These are phyloP conservation scores for Corrigiola litoralis DNA, from an alignment of 179 eudicot species.

Conservation along the genomic window DNA sequence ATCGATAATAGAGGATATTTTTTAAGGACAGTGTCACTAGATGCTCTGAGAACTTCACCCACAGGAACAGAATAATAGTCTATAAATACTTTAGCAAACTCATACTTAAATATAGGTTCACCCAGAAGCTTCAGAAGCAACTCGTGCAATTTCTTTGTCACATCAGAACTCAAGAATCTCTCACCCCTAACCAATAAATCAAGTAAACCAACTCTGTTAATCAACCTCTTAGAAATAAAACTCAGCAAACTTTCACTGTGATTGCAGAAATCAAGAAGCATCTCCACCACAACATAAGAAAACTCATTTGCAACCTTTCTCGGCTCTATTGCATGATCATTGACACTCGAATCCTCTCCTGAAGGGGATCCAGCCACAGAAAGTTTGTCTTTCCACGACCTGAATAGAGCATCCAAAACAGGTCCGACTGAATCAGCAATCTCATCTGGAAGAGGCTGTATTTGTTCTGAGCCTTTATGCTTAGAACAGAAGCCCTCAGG, in stretches of 20 bases:
- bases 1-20: conserved; percentile 59
- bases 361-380: conserved; percentile 32
- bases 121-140: conserved; percentile 85
- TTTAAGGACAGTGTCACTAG: conserved; percentile 41
- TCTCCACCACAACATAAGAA: conserved; percentile 50
- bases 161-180: conserved; percentile 49
- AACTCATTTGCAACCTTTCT: conserved; percentile 50
- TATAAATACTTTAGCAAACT: conserved; percentile 78
- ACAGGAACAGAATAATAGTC: conserved; percentile 65
- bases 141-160: conserved; percentile 68
- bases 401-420: conserved; percentile 60
- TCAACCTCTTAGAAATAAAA: conserved; percentile 63
- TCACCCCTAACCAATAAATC: conserved; percentile 73
- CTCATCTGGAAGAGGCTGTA: conserved; percentile 75
- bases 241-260: conserved; percentile 89
- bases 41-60: conserved; percentile 48
- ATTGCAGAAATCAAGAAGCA: conserved; percentile 79
- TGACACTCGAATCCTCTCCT: conserved; percentile 26
- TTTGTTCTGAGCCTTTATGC: conserved; percentile 92
- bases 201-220: conserved; percentile 51
- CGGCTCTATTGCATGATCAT: conserved; percentile 31
- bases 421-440: conserved; percentile 67
- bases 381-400: conserved; percentile 58
- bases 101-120: conserved; percentile 82
- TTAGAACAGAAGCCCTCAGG: conserved; percentile 93